Base-by-base conservation (phyloP, 345 rosid species). In the Arabidopsis thaliana region DNA sequence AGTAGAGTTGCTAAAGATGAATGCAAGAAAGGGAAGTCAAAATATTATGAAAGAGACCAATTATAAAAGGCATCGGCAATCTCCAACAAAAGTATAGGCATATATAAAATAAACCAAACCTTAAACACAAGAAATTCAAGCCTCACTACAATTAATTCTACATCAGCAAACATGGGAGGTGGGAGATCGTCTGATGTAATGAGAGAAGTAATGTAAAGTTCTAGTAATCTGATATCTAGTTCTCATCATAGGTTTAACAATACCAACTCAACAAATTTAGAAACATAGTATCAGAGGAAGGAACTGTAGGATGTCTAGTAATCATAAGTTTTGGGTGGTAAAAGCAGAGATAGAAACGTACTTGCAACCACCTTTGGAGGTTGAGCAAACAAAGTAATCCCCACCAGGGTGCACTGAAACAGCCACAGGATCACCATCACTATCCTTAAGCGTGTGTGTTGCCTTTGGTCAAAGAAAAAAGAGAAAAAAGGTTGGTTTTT, bases 311-410 rank as follows among this genome's bases (percentile, higher is more conserved):
- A 13, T n/a, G 49, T 28, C 11, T 42, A 9, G 12, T 2, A 20
- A 69, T 34, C 8, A 59, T 50, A 41, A 24, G 11, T 16, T 24
- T 23, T 10, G 42, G 23, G 42, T 1, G 8, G 14, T 12, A 36
- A 52, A 41, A 42, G 10, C 0, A 28, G 5, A 65, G 65, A 16
- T 4, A 73, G 49, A 38, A 73, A 83, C 93, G 74, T 78, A 95
- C 97, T 82, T 87, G 97, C 91, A 90, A 59, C 93, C 91, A 51
- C 93, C 97, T 61, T 78, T 85, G 69, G 92, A 86, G 49, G 93
- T 86, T 28, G 89, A 94, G 79, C 93, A 91, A 48, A 90, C 89
- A 67, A 95, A 82, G 53, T 83, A 85, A 60, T 91, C 98, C 9
- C 97, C 97, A 71, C 83, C 89, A 7, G 96, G 97, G 76, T 94